Conservation (phyloP, 805 yeast species). For the Scheffersomyces lignosus region DNA sequence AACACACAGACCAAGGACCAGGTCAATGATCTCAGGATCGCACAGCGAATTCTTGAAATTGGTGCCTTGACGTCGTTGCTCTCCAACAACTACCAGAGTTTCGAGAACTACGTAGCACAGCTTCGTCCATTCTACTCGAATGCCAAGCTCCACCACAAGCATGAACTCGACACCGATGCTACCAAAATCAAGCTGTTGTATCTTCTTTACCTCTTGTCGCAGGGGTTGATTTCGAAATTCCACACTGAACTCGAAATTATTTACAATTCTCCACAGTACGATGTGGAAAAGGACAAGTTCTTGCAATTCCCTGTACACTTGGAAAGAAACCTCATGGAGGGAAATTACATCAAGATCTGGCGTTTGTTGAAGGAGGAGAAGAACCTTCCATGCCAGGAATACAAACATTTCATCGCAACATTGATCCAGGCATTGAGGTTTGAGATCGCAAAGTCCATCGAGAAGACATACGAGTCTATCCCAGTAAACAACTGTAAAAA, state of each 20-base stretch:
- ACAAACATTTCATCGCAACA: constrained; percentile 71
- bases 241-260: constrained; percentile 85
- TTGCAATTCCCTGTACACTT: constrained; percentile 83
- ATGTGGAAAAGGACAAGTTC: constrained; percentile 61
- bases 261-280: constrained; percentile 52
- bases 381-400: constrained; percentile 70
- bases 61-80: constrained; percentile 83
- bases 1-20: constrained; percentile 39
- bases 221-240: constrained; percentile 82
- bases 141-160: constrained; percentile 40
- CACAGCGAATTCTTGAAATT: constrained; percentile 81
- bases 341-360: constrained; percentile 91
- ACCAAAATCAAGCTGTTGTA: constrained; percentile 75
- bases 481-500: constrained; percentile 84
- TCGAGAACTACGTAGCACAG: constrained; percentile 71
- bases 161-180: constrained; percentile 34
- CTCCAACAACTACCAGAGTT: constrained; percentile 57
- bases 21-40: constrained; percentile 68
- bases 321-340: constrained; percentile 95
- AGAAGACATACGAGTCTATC: constrained; percentile 69
- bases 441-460: constrained; percentile 84
- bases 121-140: constrained; percentile 73
- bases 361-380: constrained; percentile 60
- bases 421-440: constrained; percentile 76
- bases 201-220: constrained; percentile 72